Base-by-base conservation (phyloP, 2,329 filamentous ascomycete genomes). In the Fusarium verticillioides region DNA sequence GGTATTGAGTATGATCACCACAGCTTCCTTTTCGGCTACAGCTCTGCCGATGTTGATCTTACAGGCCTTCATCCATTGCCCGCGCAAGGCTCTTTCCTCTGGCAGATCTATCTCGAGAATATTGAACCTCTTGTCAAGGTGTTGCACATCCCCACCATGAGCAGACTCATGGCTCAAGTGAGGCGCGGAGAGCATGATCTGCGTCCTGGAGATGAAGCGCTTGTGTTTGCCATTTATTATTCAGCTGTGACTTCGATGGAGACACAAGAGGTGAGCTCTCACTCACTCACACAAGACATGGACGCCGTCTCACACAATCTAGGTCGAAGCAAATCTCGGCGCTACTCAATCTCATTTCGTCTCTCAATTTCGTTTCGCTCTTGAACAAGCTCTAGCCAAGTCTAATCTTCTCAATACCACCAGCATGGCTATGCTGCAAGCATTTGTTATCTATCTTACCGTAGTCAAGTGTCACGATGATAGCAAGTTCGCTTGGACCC, bases 41-140 rank as follows among this genome's bases (percentile, higher is more conserved):
- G 56, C 7, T 74, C 72, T 52, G 60, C 71, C 19, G 63, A 73
- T 4, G 59, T 68, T 26, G 59, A 73, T 12, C 39, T 74, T 16
- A 56, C 60, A 7, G 44, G 53, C 13, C 72, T 74, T 30, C 72
- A 75, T 47, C 72, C 72, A 11, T n/a, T 75, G 8, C 72, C 72
- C 0, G 63, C 69, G 4, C 68, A 74, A 9, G 43, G 39, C 0
- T 74, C 69, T 18, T 73, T 66, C 28, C 50, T 75, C 26, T 74
- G 72, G 72, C 72, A 74, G 46, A 62, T 75, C 28, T 74, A 73
- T 23, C 64, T 74, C 5, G 72, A 74, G 60, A 74, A 74, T 37
- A 50, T 74, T 32, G 72, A 75, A 43, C 72, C 72, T 26, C 28
- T 75, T 21, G 47, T 74, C 37, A 75, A 74, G 49, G 69, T 74